Evolutionary conservation across 768 basidiomycete species (phyloP).

Genomic region (Porphyrellus cyaneotinctus): DNA sequence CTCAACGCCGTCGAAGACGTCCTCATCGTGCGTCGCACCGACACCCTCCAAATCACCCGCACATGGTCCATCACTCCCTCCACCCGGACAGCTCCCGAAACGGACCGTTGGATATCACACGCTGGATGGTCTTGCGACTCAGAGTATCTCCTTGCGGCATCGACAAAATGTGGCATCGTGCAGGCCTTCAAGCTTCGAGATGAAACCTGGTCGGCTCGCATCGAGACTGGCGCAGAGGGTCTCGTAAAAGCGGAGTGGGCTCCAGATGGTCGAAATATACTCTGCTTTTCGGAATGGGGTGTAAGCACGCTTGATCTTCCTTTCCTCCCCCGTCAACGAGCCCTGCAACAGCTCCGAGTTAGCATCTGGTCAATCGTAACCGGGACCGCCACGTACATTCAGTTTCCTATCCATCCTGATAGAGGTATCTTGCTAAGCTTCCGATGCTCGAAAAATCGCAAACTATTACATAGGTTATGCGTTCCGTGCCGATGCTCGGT

Average conservation of each 20-base stretch:
- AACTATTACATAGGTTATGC: slow-evolving; percentile 53
- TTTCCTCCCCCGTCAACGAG: slow-evolving; percentile 2
- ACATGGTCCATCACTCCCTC: slow-evolving; percentile 68
- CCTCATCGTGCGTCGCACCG: slow-evolving; percentile 77
- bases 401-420: slow-evolving; percentile 79
- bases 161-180: slow-evolving; percentile 64
- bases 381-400: slow-evolving; percentile 76
- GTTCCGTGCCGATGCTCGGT: slow-evolving; percentile 76
- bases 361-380: slow-evolving; percentile 82
- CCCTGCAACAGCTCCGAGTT: slow-evolving; percentile 61
- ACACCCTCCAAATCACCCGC: slow-evolving; percentile 77
- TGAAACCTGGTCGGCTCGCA: slow-evolving; percentile 71
- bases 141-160: slow-evolving; percentile 79
- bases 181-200: slow-evolving; percentile 77
- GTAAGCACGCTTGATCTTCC: slow-evolving; percentile 48
- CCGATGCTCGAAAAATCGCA: background rate
- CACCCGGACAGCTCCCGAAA: slow-evolving; percentile 38
- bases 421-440: slow-evolving; percentile 45
- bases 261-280: slow-evolving; percentile 72
- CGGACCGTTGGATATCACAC: slow-evolving; percentile 58
- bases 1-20: slow-evolving; percentile 76
- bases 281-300: slow-evolving; percentile 93
- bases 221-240: slow-evolving; percentile 80
- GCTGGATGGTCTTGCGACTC: slow-evolving; percentile 87
- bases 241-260: slow-evolving; percentile 89